Base-by-base conservation (phyloP, 2,329 filamentous ascomycete genomes). In the Dactylellina leptospora region DNA sequence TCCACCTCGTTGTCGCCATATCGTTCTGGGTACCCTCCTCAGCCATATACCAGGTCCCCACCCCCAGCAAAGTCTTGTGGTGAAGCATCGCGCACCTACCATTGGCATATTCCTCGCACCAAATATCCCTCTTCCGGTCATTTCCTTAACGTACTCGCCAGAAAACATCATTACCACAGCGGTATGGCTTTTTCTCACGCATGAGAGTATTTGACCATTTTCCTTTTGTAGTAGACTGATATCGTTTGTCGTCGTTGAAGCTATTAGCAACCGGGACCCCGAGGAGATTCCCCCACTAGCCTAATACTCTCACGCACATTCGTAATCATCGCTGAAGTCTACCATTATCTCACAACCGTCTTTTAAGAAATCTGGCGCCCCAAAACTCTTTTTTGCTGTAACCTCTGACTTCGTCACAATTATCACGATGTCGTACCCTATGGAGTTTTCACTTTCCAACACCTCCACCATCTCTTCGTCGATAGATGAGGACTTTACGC, bases 1-100 rank as follows among this genome's bases (percentile, higher is more conserved):
- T 53, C 59, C 6, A 20, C 38, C 38, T 23, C 33, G 40, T 59
- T 30, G 42, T 40, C 61, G 68, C 59, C 36, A 42, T 59, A 59
- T 64, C 59, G 54, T 51, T 53, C 33, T 64, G 68, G 68, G 68
- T 72, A 72, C 68, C 68, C 68, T 72, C 68, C 68, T 72, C 68
- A 44, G 59, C 68, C 59, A 60, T 56, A 72, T 60, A 53, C 50
- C 27, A 63, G 53, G 16, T 40, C 68, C 59, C 68, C 36, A 10
- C 45, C 51, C 27, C 50, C 50, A 64, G 54, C 59, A 51, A 72
- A 63, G 0, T 50, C 53, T 64, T 64, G 54, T 60, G 59, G 53
- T 64, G 68, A 72, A 72, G 68, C 59, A 59, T 72, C 59, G 59
- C 58, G 51, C 51, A 64, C 33, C 50, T 25, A 33, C 68, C 54